A percentile compares a stretch with the other conserved stretches of the same genome.
Conservation (phyloP, 331 rosid species). For the Malus hybrid region DNA sequence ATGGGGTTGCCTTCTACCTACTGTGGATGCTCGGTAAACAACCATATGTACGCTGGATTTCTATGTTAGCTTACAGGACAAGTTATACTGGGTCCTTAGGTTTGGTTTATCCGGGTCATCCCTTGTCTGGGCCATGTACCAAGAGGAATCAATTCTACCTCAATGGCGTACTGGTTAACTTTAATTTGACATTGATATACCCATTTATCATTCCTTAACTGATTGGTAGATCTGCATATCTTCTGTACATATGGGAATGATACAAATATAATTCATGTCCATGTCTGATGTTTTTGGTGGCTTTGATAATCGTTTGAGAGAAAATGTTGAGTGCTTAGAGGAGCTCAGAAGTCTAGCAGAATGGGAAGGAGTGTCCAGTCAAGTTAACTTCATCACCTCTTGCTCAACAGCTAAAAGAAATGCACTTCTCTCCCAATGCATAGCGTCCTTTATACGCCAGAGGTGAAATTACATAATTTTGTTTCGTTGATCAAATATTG, state of each 20-base stretch:
- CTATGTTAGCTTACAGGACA: neutral
- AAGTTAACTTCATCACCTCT: slow-evolving; percentile 63
- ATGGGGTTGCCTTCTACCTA: neutral
- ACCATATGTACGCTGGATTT: neutral
- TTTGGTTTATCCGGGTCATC: neutral
- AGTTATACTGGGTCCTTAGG: neutral
- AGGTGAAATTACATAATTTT: slow-evolving; percentile 28
- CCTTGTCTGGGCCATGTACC: neutral
- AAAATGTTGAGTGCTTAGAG: slow-evolving; percentile 83
- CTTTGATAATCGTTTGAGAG: slow-evolving; percentile 70
- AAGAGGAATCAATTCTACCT: neutral
- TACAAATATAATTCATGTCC: neutral
- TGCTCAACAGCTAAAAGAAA: slow-evolving; percentile 84
- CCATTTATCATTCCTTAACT: neutral
- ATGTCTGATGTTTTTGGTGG: slow-evolving; percentile 51
- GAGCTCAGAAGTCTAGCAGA: slow-evolving; percentile 75
- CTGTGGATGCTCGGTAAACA: neutral
- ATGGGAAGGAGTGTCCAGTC: slow-evolving; percentile 56
- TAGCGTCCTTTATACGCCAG: slow-evolving; percentile 78
- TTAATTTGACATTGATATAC: neutral
- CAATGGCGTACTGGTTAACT: neutral
- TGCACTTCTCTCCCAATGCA: slow-evolving; percentile 74
- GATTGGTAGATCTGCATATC: neutral
- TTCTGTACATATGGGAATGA: neutral
- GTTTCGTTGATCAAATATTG: neutral